These are phyloP conservation scores for Aspergillus quadricinctus DNA, from an alignment of 2,329 filamentous ascomycete genomes.

Conservation along the genomic window DNA sequence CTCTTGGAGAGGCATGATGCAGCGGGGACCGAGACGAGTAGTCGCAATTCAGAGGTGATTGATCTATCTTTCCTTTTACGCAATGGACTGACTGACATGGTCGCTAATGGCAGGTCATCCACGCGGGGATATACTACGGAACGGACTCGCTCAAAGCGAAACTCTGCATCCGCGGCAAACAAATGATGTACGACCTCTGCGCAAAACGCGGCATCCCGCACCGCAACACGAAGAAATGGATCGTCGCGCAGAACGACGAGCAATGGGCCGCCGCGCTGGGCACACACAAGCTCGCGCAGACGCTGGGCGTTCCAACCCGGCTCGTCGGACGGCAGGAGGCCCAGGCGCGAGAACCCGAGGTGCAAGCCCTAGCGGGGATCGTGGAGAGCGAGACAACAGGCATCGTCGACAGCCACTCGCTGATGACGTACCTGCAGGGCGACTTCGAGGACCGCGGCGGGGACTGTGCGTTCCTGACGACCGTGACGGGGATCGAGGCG, in stretches of 20 bases:
- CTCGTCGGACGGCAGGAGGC: slow-evolving; percentile 66
- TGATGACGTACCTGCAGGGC: slow-evolving; percentile 77
- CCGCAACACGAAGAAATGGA: slow-evolving; percentile 82
- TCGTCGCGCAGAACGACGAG: slow-evolving; percentile 74
- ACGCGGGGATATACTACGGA: slow-evolving; percentile 91
- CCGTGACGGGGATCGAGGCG: slow-evolving; percentile 59
- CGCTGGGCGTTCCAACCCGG: slow-evolving; percentile 63
- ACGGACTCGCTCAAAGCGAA: slow-evolving; percentile 69
- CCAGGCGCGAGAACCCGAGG: slow-evolving; percentile 63
- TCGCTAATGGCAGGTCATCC: slow-evolving; percentile 64
- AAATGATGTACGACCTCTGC: slow-evolving; percentile 77
- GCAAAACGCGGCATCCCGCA: slow-evolving; percentile 62
- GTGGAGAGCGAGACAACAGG: slow-evolving; percentile 84
- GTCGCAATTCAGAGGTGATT: slow-evolving; percentile 76
- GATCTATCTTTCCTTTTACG: not conserved
- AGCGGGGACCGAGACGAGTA: slow-evolving; percentile 80
- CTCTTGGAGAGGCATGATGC: slow-evolving; percentile 74
- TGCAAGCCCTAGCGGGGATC: slow-evolving; percentile 66
- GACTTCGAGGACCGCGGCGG: slow-evolving; percentile 74
- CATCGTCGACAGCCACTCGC: slow-evolving; percentile 79
- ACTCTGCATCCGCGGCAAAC: slow-evolving; percentile 73
- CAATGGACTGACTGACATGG: not conserved
- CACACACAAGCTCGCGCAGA: slow-evolving; percentile 51
- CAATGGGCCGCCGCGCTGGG: slow-evolving; percentile 60
- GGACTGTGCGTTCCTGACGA: slow-evolving; percentile 64